phyloP scores from a whole-genome alignment of 2,329 filamentous ascomycete species.

The Plectosphaerella sp. region DNA sequence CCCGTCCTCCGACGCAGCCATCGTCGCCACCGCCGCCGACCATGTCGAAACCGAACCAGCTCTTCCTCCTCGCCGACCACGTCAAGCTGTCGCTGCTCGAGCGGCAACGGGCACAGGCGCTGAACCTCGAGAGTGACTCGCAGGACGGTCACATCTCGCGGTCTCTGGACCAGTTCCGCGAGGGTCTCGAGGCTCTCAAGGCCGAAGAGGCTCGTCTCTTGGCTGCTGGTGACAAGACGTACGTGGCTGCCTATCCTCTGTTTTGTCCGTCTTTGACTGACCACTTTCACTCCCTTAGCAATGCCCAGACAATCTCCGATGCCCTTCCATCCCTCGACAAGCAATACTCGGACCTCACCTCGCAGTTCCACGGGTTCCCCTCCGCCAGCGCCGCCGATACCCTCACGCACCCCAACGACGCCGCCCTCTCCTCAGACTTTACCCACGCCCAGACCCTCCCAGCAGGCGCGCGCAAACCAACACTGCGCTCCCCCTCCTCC shows the following conservation, averaged over 20 bases:
- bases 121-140: conserved; percentile 72
- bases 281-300: conserved; percentile 23
- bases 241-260: conserved; percentile 17
- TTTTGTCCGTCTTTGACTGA: background rate
- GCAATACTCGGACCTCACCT: conserved; percentile 71
- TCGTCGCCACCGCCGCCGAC: too few species aligned
- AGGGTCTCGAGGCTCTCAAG: conserved; percentile 70
- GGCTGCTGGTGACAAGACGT: conserved; percentile 61
- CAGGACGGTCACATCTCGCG: conserved; percentile 87
- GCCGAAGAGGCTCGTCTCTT: conserved; percentile 59
- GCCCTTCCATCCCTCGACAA: conserved; percentile 64
- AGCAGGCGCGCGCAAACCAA: conserved; percentile 11
- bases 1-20: too few species aligned
- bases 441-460: conserved; percentile 50
- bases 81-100: conserved; percentile 95
- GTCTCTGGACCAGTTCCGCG: conserved; percentile 80
- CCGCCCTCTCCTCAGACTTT: conserved; percentile 58
- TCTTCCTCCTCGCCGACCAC: conserved; percentile 91
- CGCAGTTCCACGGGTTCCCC: conserved; percentile 72
- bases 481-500: conserved; percentile 24
- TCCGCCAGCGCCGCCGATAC: conserved; percentile 43
- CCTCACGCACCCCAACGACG: conserved; percentile 60
- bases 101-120: conserved; percentile 76
- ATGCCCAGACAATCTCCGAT: conserved; percentile 49
- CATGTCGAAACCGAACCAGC: conserved; percentile 65